Evolutionary conservation across 2,329 filamentous ascomycete species (phyloP), one percentile per base, ranked within the genome.

Genomic region (Cladosporium austrohemisphaericum): DNA sequence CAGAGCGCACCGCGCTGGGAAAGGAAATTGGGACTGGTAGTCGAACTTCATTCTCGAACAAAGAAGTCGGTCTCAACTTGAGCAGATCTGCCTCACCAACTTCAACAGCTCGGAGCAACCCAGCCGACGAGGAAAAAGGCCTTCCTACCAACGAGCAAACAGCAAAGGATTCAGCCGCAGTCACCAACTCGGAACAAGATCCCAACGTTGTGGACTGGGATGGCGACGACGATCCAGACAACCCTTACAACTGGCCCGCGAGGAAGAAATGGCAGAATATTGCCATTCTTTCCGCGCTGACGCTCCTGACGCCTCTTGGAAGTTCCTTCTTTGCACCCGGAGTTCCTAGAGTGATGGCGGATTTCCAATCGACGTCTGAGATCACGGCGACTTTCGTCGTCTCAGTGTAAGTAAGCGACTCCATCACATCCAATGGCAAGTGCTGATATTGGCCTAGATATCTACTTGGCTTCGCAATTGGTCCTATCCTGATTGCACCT

Each of bases 341-440:
- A 2, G 72, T 68, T 2, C 14, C 49, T 20, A 63, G 62, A 16
- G 72, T 70, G 0, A 64, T 73, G 5, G 50, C 62, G 32, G 50
- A 73, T 41, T 80, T 72, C 52, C 55, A 62, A 16, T 75, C 78
- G 0, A 71, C 71, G 0, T 63, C 58, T 0, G 71, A 77, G 46
- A 72, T 78, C 5, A 76, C 74, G 53, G 47, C 47, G 11, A 68
- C 71, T 0, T 60, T 80, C 9, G 75, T 73, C 0, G 76, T 74
- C 0, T 72, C 71, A 16, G 62, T 79, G 3, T 75, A 75, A 38
- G 69, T 37, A 3, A 13, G 8, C 5, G 8, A 16, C 3, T 13
- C 37, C 26, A 41, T 22, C 14, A n/a, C 0, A 80, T 81, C 0
- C 53, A 4, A 41, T n/a, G 3, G n/a, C 10, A 84, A 7, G 26